Conservation (phyloP, 305 asterid species). For the Fraxinus platypoda region DNA sequence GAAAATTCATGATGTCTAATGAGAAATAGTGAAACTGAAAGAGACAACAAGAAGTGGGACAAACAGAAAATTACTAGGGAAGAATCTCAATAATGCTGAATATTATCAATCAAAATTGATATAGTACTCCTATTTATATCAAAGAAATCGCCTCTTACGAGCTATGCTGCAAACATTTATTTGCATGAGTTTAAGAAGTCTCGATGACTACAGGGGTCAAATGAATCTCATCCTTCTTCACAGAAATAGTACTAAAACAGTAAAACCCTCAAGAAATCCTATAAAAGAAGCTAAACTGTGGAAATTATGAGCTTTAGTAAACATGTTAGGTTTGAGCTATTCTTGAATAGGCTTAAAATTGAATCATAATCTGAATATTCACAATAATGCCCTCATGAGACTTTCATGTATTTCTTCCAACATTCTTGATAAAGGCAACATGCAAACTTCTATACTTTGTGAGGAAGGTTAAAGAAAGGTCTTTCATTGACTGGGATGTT, state of each 20-base stretch:
- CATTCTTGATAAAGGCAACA: not conserved
- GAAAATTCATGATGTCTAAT: not conserved
- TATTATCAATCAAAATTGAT: not conserved
- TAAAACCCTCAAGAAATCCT: not conserved
- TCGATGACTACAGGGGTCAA: not conserved
- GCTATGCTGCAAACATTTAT: not conserved
- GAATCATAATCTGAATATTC: not conserved
- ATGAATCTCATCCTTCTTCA: not conserved
- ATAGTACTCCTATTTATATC: not conserved
- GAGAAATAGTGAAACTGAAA: not conserved
- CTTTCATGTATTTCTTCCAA: not conserved
- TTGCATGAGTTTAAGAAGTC: not conserved
- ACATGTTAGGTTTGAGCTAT: not conserved
- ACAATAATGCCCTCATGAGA: not conserved
- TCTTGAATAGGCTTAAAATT: not conserved
- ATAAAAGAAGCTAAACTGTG: not conserved
- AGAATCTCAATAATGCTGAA: not conserved
- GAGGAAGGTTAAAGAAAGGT: not conserved
- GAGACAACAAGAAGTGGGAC: not conserved
- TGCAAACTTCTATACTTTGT: not conserved
- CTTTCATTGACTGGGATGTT: not conserved
- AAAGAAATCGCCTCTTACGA: not conserved
- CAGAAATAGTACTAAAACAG: not conserved
- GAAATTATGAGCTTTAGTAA: not conserved
- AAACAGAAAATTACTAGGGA: not conserved